Evolutionary conservation across 1,139 yeast species (phyloP), one percentile per base, ranked within the genome.

Genomic region (Saccharomyces hybrid): DNA sequence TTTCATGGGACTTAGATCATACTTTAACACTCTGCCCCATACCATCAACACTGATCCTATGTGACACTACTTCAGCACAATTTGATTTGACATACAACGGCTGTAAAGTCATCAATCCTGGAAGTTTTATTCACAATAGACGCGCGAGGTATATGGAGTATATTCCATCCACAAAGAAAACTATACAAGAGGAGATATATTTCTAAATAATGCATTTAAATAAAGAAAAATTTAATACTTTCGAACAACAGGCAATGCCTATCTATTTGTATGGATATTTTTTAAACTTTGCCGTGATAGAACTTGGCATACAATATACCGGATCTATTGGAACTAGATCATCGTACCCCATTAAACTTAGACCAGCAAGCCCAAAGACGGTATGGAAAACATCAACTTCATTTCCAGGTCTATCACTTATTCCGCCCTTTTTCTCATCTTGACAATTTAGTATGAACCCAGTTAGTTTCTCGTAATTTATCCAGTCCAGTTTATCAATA

Each of bases 361-460:
- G 75, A 0, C 97, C 99, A 0, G 96, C 84, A 30, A 93, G 74
- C 0, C 97, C 97, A 72, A 93, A 93, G 47, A 87, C 78, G 0
- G 99, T 93, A 67, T 93, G 99, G 67, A 82, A 93, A 0, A 95
- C 93, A 67, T 93, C 99, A 0, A 86, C 90, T 70, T 86, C 90
- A 67, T 93, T 91, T 48, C 86, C 97, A 9, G 88, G 88, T 42
- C 99, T 75, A 70, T 93, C 99, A 57, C 96, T 85, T 50, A 93
- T 84, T 0, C 99, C 99, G 16, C 99, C 99, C 8, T 75, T 75
- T 9, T 78, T 81, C 1, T 71, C 71, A 68, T 93, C 98, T 68
- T 93, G 99, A 51, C 96, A 85, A 1, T 72, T 69, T 32, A 91
- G 70, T 14, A 95, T 90, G 65, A 89, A 93, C 1, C 70, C 67